Evolutionary conservation across 73 alveolate genomes (phyloP).

Genomic region (Tetrahymena malaccensis): DNA sequence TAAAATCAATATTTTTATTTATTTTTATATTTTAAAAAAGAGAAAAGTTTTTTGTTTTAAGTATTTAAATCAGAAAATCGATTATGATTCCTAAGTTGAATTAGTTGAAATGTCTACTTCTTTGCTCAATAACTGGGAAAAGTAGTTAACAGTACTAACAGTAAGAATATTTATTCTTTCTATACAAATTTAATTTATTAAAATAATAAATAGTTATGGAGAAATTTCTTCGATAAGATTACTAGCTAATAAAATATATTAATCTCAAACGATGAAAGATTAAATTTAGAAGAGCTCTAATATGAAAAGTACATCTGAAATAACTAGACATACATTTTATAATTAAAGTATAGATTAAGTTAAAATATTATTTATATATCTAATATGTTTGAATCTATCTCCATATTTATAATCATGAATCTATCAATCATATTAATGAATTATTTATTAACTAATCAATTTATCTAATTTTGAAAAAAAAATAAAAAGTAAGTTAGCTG

Average conservation of each 20-base stretch:
- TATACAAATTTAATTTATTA: background rate
- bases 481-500: no score
- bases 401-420: no score
- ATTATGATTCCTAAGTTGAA: background rate
- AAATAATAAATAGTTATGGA: background rate
- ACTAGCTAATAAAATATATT: background rate
- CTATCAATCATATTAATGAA: no score
- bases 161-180: background rate
- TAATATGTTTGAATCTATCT: no score
- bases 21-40: background rate
- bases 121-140: background rate
- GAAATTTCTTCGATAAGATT: background rate
- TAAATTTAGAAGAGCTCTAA: background rate
- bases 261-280: background rate
- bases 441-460: no score
- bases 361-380: no score
- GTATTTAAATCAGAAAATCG: background rate
- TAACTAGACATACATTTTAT: background rate
- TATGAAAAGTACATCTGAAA: background rate
- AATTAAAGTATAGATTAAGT: no score
- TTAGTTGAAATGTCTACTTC: background rate
- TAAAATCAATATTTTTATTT: background rate
- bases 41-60: background rate
- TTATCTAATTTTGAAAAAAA: no score
- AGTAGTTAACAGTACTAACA: background rate